These are phyloP conservation scores for Gardenia jasminoides DNA, from an alignment of 257 asterid species.

Conservation along the genomic window DNA sequence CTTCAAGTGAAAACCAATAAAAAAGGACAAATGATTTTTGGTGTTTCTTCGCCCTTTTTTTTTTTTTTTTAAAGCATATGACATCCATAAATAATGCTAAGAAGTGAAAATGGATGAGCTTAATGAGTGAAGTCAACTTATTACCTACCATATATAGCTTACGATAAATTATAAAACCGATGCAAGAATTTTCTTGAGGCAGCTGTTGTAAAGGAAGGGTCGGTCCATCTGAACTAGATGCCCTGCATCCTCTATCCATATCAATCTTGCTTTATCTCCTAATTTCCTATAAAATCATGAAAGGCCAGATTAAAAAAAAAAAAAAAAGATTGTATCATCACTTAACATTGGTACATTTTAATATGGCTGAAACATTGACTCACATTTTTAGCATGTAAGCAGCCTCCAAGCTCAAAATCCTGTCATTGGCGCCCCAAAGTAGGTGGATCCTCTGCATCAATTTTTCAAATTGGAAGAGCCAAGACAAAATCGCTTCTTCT, in stretches of 20 bases:
- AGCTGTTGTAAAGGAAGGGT: conserved; percentile 9
- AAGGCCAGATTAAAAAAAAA: not conserved
- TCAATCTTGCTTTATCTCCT: conserved; percentile 6
- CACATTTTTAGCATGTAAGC: conserved; percentile 17
- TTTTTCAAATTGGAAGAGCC: not conserved
- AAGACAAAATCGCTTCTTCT: not conserved
- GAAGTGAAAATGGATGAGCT: not conserved
- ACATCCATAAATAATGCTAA: not conserved
- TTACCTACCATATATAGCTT: not conserved
- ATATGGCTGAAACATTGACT: not conserved
- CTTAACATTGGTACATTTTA: too few species aligned
- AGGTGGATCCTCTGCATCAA: conserved; percentile 17
- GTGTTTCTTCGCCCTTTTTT: too few species aligned
- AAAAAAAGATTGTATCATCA: too few species aligned
- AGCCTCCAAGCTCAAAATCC: conserved; percentile 17
- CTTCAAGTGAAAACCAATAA: too few species aligned
- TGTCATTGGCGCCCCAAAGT: conserved; percentile 27
- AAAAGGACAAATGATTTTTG: too few species aligned
- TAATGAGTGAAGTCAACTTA: too few species aligned
- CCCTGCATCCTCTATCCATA: conserved; percentile 13
- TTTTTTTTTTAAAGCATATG: too few species aligned
- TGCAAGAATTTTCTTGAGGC: conserved; percentile 20
- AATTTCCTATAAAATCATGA: conserved; percentile 2
- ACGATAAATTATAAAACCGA: not conserved
- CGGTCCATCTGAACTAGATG: conserved; percentile 17